Conservation (phyloP, 768 basidiomycete genomes). For the Arthromyces matolae region DNA sequence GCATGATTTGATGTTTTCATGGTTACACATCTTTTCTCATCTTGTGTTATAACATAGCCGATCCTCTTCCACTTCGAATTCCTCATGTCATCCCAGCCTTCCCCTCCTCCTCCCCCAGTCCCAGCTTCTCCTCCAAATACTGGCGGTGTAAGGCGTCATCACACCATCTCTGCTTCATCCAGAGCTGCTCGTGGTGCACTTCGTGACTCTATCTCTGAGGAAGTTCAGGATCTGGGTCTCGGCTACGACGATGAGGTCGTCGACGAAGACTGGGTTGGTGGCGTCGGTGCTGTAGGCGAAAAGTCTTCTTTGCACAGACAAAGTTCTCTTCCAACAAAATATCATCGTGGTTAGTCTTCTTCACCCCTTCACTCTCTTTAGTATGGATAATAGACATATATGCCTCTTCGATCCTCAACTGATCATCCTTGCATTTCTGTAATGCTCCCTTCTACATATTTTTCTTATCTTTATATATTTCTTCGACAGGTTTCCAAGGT, state of each 20-base stretch:
- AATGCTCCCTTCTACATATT: conserved; percentile 12
- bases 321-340: conserved; percentile 76
- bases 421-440: conserved; percentile 21
- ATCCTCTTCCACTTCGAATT: too few relatives aligned
- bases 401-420: conserved; percentile 17
- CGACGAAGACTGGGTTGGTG: conserved; percentile 77
- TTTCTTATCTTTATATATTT: conserved; percentile 12
- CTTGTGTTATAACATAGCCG: too few relatives aligned
- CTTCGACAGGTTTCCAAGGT: conserved; percentile 46
- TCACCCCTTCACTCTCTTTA: conserved; percentile 3
- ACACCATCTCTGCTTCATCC: conserved; percentile 77
- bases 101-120: conserved; percentile 36
- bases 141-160: conserved; percentile 69
- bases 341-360: conserved; percentile 60
- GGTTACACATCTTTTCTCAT: conserved; percentile 14
- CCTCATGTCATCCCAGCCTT: conserved; percentile 34
- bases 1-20: conserved; percentile 13
- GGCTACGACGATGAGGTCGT: conserved; percentile 79
- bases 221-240: conserved; percentile 48
- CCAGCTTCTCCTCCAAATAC: conserved; percentile 39
- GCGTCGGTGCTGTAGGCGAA: conserved; percentile 80
- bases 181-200: conserved; percentile 56
- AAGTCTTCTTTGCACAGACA: conserved; percentile 78
- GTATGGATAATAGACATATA: too few relatives aligned
- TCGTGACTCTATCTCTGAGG: conserved; percentile 67